A percentile compares a stretch with the other conserved stretches of the same genome.
Conservation (phyloP, 306 rosid genomes). For the Purshia tridentata region DNA sequence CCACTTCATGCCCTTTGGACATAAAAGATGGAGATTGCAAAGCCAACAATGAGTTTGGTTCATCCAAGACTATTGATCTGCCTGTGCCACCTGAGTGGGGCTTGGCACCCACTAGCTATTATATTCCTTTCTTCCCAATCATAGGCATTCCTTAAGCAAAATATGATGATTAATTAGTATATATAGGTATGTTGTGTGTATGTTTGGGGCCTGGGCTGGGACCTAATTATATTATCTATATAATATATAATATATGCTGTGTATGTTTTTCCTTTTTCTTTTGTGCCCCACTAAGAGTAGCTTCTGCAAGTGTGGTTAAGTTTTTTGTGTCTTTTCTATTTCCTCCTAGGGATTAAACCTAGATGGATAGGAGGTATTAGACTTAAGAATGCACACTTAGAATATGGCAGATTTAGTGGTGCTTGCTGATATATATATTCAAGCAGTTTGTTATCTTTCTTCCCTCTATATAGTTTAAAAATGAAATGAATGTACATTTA, state of each 20-base stretch:
- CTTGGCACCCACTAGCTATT: conserved; percentile 73
- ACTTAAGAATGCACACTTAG: too few relatives aligned
- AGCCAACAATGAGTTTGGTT: conserved; percentile 23
- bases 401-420: background rate
- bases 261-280: too few relatives aligned
- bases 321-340: too few relatives aligned
- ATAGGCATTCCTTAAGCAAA: conserved; percentile 75
- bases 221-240: too few relatives aligned
- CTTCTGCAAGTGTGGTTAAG: too few relatives aligned
- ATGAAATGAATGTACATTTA: too few relatives aligned
- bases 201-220: too few relatives aligned
- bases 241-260: too few relatives aligned
- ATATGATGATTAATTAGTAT: background rate
- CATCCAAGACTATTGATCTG: conserved; percentile 62
- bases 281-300: too few relatives aligned
- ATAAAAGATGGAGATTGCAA: conserved; percentile 32
- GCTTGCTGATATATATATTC: too few relatives aligned
- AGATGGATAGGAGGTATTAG: background rate
- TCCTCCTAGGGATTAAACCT: too few relatives aligned
- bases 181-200: background rate
- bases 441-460: background rate
- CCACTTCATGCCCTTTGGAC: conserved; percentile 49
- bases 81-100: conserved; percentile 88
- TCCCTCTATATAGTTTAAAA: too few relatives aligned
- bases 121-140: conserved; percentile 75